phyloP scores from a whole-genome alignment of 2,329 filamentous ascomycete species.

The Beauveria bassiana region DNA sequence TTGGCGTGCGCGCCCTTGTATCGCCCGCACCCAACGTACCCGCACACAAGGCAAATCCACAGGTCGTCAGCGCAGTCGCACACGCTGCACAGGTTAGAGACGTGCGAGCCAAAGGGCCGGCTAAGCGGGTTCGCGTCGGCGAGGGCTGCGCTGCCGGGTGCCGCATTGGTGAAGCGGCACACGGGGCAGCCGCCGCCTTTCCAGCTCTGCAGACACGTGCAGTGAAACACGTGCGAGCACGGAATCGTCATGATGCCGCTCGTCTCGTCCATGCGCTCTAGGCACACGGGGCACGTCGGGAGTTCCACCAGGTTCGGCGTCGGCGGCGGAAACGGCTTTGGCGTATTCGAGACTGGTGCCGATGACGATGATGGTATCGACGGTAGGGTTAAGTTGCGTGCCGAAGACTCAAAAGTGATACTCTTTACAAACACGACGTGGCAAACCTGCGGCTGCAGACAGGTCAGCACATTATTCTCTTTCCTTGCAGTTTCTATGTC shows the following conservation, averaged over 20 bases:
- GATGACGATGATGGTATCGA: constrained; percentile 47
- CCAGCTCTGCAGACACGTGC: constrained; percentile 93
- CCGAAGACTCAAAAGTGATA: constrained; percentile 71
- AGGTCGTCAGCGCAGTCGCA: constrained; percentile 77
- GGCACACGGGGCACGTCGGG: constrained; percentile 90
- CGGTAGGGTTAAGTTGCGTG: constrained; percentile 42
- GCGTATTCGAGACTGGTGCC: constrained; percentile 32
- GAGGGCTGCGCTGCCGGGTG: constrained; percentile 15
- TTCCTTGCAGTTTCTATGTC: background rate
- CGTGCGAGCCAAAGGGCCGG: constrained; percentile 50
- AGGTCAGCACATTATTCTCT: constrained; percentile 14
- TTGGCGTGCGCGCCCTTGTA: constrained; percentile 94
- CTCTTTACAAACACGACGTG: constrained; percentile 92
- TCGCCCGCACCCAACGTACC: constrained; percentile 83
- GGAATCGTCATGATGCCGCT: constrained; percentile 91
- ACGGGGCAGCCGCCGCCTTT: constrained; percentile 89
- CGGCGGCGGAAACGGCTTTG: constrained; percentile 54
- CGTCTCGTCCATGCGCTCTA: constrained; percentile 97
- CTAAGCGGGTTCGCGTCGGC: constrained; percentile 42
- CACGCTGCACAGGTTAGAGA: constrained; percentile 67
- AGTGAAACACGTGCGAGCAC: constrained; percentile 97
- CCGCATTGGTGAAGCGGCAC: constrained; percentile 71
- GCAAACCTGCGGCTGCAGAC: constrained; percentile 72
- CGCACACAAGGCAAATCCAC: constrained; percentile 94
- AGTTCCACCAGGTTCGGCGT: constrained; percentile 84